Percentiles rank a stretch among this genome's conserved stretches.
Evolutionary conservation across 2,329 filamentous ascomycete species (phyloP).

Genomic region (Nothophaeocryptopus gaeumannii): DNA sequence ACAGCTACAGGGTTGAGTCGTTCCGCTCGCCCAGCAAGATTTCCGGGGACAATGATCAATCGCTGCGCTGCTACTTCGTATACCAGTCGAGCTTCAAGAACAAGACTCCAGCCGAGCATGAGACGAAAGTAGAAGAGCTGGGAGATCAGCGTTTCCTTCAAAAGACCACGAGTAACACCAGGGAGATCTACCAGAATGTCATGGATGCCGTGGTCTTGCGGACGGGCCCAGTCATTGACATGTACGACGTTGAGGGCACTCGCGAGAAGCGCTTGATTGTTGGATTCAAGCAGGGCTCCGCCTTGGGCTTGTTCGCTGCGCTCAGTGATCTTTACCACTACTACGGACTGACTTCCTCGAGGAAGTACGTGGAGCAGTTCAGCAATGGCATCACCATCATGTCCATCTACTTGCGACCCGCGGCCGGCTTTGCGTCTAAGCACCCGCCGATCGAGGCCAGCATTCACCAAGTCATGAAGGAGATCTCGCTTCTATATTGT

Average conservation of each 20-base stretch:
- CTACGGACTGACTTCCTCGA: conserved; percentile 91
- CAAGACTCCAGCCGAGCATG: conserved; percentile 66
- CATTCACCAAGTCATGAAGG: conserved; percentile 98
- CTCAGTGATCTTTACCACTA: conserved; percentile 97
- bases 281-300: conserved; percentile 90
- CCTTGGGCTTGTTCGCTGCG: conserved; percentile 89
- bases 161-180: conserved; percentile 94
- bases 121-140: conserved; percentile 87
- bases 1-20: conserved; percentile 90
- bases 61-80: conserved; percentile 95
- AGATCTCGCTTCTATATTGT: conserved; percentile 94
- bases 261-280: conserved; percentile 92
- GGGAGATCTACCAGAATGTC: conserved; percentile 91
- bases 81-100: conserved; percentile 92
- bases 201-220: conserved; percentile 79
- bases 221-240: conserved; percentile 93
- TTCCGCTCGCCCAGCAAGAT: conserved; percentile 87
- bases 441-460: conserved; percentile 85
- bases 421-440: conserved; percentile 55
- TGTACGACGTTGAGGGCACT: conserved; percentile 89
- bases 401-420: conserved; percentile 85
- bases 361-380: conserved; percentile 98
- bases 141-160: conserved; percentile 91
- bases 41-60: conserved; percentile 69
- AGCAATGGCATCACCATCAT: conserved; percentile 97